Evolutionary conservation across 306 rosid species (phyloP).

Genomic region (Quercus rubra): DNA sequence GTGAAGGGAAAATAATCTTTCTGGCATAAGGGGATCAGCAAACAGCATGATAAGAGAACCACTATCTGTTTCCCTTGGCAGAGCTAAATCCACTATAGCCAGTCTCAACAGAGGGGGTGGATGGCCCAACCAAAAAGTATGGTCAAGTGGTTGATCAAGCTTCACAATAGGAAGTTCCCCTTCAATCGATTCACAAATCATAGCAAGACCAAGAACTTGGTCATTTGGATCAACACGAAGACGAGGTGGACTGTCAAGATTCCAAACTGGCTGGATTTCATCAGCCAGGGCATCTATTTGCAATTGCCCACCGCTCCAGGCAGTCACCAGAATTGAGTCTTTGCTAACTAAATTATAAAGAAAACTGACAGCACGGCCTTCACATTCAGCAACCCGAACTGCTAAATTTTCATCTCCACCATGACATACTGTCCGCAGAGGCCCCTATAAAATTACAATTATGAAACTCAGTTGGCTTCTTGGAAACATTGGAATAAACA

Average conservation of each 20-base stretch:
- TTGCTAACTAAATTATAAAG: conserved; percentile 73
- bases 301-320: conserved; percentile 96
- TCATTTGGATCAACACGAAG: conserved; percentile 69
- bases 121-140: conserved; percentile 72
- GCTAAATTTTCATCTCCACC: conserved; percentile 50
- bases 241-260: conserved; percentile 64
- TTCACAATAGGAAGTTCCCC: conserved; percentile 33
- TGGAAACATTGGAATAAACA: conserved; percentile 9
- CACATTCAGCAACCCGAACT: conserved; percentile 71
- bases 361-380: conserved; percentile 78
- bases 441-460: conserved; percentile 60
- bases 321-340: conserved; percentile 82
- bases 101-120: conserved; percentile 85
- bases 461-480: conserved; percentile 5
- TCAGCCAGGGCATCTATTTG: conserved; percentile 95
- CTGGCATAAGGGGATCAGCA: conserved; percentile 76
- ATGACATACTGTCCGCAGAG: conserved; percentile 68
- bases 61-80: conserved; percentile 55
- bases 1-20: conserved; percentile 81
- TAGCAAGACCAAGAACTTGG: conserved; percentile 80
- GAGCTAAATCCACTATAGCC: conserved; percentile 87
- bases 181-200: conserved; percentile 80
- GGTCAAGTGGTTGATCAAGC: conserved; percentile 58
- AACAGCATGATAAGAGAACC: conserved; percentile 62
- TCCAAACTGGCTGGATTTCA: conserved; percentile 96